These are phyloP conservation scores for Cerioporus squamosus DNA, from an alignment of 1,284 basidiomycete genomes.

Conservation along the genomic window DNA sequence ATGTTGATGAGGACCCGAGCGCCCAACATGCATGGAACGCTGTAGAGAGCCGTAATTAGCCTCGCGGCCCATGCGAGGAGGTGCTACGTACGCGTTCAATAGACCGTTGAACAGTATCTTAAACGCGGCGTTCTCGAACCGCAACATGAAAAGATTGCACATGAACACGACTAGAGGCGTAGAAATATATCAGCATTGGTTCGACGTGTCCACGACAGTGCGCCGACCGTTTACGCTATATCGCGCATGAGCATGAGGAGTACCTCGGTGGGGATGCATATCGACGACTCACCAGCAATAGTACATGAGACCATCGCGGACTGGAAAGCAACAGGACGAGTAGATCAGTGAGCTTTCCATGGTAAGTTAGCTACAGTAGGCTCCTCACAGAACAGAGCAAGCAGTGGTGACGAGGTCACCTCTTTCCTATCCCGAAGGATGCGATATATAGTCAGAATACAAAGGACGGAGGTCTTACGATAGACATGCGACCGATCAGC, in stretches of 20 bases:
- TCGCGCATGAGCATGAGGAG: neutral
- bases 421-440: neutral
- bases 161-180: slow-evolving; percentile 2
- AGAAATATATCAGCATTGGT: neutral
- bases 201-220: neutral
- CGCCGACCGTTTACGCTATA: neutral
- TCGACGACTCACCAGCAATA: neutral
- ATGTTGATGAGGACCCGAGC: slow-evolving; percentile 10
- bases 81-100: slow-evolving; percentile 3
- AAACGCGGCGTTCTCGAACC: neutral
- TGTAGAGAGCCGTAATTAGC: neutral
- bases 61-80: neutral
- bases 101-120: slow-evolving; percentile 7
- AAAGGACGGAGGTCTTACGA: neutral
- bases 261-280: neutral
- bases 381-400: neutral
- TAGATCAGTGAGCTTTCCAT: neutral
- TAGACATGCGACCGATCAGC: neutral
- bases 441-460: neutral
- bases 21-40: slow-evolving; percentile 10
- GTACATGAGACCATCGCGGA: slow-evolving; percentile 2
- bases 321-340: neutral
- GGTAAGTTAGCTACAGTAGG: neutral
- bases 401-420: neutral
- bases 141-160: slow-evolving; percentile 8